These are phyloP conservation scores for Diaporthe vaccinii DNA, from an alignment of 2,329 filamentous ascomycete genomes.

Conservation along the genomic window DNA sequence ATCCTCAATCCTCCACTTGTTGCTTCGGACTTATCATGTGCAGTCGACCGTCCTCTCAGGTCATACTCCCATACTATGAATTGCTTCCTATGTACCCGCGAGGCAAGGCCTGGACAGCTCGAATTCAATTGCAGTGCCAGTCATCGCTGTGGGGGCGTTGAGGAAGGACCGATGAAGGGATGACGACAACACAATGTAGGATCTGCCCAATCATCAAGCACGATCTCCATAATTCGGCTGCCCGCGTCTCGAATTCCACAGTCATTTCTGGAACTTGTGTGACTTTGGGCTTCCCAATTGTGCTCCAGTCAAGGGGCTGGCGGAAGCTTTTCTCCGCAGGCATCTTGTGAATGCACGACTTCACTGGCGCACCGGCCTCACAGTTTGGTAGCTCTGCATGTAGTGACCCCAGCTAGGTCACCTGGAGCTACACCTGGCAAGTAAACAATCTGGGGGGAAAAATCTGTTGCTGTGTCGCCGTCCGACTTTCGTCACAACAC, in stretches of 20 bases:
- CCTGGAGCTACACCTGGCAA: not conserved
- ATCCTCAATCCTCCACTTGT: too few relatives aligned
- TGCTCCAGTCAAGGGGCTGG: not conserved
- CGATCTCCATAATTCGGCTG: not conserved
- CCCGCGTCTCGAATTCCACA: not conserved
- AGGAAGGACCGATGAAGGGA: not conserved
- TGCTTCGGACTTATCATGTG: too few relatives aligned
- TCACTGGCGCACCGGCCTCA: not conserved
- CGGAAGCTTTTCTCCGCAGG: conserved; percentile 2
- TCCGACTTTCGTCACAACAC: not conserved
- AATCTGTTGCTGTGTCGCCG: not conserved
- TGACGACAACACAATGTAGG: conserved; percentile 18
- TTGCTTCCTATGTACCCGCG: too few relatives aligned
- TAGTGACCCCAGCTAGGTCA: not conserved
- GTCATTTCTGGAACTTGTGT: not conserved
- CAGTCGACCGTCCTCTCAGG: too few relatives aligned
- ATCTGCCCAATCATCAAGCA: not conserved
- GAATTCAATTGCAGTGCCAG: too few relatives aligned
- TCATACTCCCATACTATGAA: too few relatives aligned
- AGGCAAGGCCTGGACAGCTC: too few relatives aligned
- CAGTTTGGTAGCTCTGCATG: not conserved
- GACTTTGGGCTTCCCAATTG: not conserved
- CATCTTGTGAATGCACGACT: not conserved
- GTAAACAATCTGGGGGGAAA: not conserved
- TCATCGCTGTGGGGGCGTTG: conserved; percentile 8